A percentile compares a stretch with the other conserved stretches of the same genome.
Conservation (phyloP, 768 basidiomycete species). For the Lentinula aciculospora region DNA sequence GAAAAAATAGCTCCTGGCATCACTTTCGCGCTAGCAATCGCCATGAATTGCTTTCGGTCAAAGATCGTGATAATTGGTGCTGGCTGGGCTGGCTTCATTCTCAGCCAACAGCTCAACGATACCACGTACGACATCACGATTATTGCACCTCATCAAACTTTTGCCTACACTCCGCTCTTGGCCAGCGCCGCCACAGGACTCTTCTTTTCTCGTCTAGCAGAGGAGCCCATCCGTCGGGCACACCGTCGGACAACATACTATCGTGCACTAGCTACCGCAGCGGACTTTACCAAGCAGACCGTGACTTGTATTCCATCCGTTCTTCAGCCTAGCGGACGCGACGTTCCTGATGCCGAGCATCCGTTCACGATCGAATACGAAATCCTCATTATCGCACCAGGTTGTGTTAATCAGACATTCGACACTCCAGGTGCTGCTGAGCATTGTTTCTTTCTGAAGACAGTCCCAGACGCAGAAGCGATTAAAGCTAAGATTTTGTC, state of each 20-base stretch:
- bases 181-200: conserved; percentile 3
- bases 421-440: conserved; percentile 62
- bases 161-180: conserved; percentile 3
- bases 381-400: conserved; percentile 63
- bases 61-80: neutral
- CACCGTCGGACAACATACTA: neutral
- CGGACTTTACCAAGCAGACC: neutral
- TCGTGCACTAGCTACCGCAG: neutral
- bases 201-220: conserved; percentile 2
- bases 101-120: conserved; percentile 1
- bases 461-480: conserved; percentile 60
- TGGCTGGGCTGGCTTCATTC: conserved; percentile 4
- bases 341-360: neutral
- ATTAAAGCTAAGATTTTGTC: conserved; percentile 63
- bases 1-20: neutral
- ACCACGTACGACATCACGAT: neutral
- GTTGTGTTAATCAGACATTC: conserved; percentile 65
- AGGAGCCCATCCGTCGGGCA: conserved; percentile 1
- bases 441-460: conserved; percentile 70
- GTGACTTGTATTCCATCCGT: neutral
- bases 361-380: conserved; percentile 41
- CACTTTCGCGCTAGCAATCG: neutral
- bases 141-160: conserved; percentile 1
- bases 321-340: neutral
- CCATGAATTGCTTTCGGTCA: neutral